phyloP scores from a whole-genome alignment of 768 basidiomycete species.

The Albatrellus ellisii region DNA sequence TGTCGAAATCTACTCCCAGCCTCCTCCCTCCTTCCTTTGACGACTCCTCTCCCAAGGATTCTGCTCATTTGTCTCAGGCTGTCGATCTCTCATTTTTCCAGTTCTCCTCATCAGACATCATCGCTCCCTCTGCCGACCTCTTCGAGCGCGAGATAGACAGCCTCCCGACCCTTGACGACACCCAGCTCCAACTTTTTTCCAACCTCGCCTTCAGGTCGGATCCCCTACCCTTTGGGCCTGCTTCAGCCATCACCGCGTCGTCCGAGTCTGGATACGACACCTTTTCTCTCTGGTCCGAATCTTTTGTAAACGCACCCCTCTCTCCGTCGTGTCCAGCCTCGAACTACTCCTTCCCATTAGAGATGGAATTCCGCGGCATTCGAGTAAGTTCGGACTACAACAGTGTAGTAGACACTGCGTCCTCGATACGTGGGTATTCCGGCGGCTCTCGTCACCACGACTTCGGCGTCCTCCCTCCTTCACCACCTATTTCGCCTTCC shows the following conservation, averaged over 20 bases:
- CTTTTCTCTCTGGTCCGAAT: slow-evolving; percentile 32
- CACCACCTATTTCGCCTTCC: slow-evolving; percentile 7
- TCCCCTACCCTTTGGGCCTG: slow-evolving; percentile 47
- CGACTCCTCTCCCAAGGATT: too few species aligned
- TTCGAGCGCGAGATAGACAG: slow-evolving; percentile 77
- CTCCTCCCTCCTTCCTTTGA: too few species aligned
- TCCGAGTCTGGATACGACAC: slow-evolving; percentile 58
- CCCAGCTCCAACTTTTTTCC: slow-evolving; percentile 36
- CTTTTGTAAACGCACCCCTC: slow-evolving; percentile 15
- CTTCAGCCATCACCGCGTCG: slow-evolving; percentile 67
- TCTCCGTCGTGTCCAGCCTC: slow-evolving; percentile 47
- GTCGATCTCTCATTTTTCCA: slow-evolving; percentile 2
- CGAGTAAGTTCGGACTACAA: slow-evolving; percentile 48
- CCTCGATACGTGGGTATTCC: slow-evolving; percentile 2
- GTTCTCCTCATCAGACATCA: slow-evolving; percentile 31
- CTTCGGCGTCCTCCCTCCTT: slow-evolving; percentile 10
- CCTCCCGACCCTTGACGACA: slow-evolving; percentile 49
- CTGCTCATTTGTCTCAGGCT: too few species aligned
- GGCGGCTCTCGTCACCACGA: slow-evolving; percentile 13
- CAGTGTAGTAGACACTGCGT: slow-evolving; percentile 16
- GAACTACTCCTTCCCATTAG: slow-evolving; percentile 25
- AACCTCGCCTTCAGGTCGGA: slow-evolving; percentile 18
- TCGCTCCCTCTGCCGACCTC: slow-evolving; percentile 67
- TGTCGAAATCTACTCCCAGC: too few species aligned
- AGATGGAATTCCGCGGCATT: slow-evolving; percentile 65